These are phyloP conservation scores for Kodamaea nitidulidarum DNA, from an alignment of 805 yeast species.

Conservation along the genomic window DNA sequence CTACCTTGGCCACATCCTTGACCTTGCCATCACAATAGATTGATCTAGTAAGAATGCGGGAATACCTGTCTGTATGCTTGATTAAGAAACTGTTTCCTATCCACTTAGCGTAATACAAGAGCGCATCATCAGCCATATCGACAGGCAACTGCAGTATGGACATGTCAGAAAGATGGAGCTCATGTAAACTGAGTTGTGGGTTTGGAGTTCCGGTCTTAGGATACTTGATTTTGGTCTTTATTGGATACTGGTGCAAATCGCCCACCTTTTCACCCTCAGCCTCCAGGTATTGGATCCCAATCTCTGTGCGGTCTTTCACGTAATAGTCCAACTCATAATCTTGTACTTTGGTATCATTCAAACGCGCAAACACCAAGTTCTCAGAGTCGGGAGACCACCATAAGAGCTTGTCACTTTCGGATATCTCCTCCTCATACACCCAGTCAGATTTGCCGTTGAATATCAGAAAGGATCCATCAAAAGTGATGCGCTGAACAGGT, in stretches of 20 bases:
- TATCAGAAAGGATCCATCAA: constrained; percentile 64
- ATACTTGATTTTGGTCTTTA: constrained; percentile 58
- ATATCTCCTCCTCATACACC: constrained; percentile 92
- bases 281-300: constrained; percentile 9
- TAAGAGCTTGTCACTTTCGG: constrained; percentile 61
- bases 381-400: constrained; percentile 87
- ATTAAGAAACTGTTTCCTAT: constrained; percentile 15
- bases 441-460: constrained; percentile 91
- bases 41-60: constrained; percentile 15
- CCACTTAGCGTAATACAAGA: constrained; percentile 22
- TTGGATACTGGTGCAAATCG: constrained; percentile 34
- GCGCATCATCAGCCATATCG: constrained; percentile 14
- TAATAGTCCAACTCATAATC: constrained; percentile 72
- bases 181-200: constrained; percentile 46
- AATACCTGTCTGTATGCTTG: constrained; percentile 21
- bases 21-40: constrained; percentile 8
- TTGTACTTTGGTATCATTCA: constrained; percentile 72
- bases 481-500: constrained; percentile 48
- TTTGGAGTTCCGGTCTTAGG: constrained; percentile 82
- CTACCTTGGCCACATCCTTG: constrained; percentile 3
- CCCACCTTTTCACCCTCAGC: constrained; percentile 5
- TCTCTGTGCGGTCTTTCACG: constrained; percentile 41
- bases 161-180: background rate
- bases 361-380: constrained; percentile 58
- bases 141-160: constrained; percentile 5